A percentile compares a stretch with the other conserved stretches of the same genome.
These are phyloP conservation scores for Polyporus tsugae DNA, from an alignment of 1,284 basidiomycete species.

Conservation along the genomic window DNA sequence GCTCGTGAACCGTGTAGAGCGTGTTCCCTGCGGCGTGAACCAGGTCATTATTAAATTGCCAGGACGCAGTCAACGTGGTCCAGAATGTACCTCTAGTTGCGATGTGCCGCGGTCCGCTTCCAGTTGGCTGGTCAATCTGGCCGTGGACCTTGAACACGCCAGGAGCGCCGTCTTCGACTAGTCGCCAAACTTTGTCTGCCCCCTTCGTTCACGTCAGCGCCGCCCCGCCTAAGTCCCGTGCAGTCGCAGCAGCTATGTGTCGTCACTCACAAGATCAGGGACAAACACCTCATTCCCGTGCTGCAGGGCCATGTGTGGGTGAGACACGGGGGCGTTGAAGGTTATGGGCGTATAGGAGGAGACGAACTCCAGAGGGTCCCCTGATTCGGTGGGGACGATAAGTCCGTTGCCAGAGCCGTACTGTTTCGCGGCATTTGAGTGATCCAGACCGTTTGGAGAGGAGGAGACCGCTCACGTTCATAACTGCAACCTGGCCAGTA, in stretches of 20 bases:
- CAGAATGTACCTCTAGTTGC: conserved; percentile 54
- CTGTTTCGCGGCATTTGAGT: conserved; percentile 41
- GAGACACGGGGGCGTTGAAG: conserved; percentile 61
- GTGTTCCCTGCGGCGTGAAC: conserved; percentile 52
- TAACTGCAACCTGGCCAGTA: conserved; percentile 63
- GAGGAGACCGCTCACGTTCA: conserved; percentile 54
- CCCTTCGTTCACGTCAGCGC: conserved; percentile 51
- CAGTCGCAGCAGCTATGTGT: neutral
- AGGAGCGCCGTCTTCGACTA: conserved; percentile 48
- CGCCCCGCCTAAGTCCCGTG: neutral
- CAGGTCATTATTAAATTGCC: neutral
- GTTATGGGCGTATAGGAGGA: conserved; percentile 53
- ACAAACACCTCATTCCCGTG: conserved; percentile 62
- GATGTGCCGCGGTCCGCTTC: conserved; percentile 75
- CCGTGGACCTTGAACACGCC: conserved; percentile 64
- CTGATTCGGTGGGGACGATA: conserved; percentile 55
- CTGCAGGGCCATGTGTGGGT: conserved; percentile 71
- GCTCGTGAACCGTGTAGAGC: conserved; percentile 71
- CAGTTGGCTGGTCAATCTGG: conserved; percentile 64
- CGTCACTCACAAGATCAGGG: conserved; percentile 63
- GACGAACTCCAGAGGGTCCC: conserved; percentile 52
- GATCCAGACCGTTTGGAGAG: neutral
- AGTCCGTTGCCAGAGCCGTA: conserved; percentile 65
- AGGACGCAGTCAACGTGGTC: neutral
- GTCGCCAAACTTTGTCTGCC: conserved; percentile 70